Conservation (phyloP, 1,139 yeast genomes). For the Starmera stellimalicola region DNA sequence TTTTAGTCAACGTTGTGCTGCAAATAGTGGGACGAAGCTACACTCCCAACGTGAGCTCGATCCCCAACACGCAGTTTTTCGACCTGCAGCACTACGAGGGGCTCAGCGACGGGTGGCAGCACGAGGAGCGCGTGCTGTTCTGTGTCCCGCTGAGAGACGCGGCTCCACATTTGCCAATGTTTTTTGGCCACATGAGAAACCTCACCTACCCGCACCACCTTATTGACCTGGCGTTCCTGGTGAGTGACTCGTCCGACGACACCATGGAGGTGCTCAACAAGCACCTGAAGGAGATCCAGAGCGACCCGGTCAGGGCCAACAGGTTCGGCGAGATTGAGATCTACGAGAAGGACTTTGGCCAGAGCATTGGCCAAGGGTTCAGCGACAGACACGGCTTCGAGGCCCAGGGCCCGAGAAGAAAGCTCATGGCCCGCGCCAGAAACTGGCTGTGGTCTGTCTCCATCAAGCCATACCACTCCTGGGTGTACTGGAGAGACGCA, state of each 20-base stretch:
- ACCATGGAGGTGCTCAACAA: slow-evolving; percentile 42
- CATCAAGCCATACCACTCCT: slow-evolving; percentile 57
- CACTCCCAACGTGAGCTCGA: neutral
- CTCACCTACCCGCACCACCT: slow-evolving; percentile 59
- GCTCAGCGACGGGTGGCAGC: slow-evolving; percentile 46
- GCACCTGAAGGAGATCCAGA: slow-evolving; percentile 38
- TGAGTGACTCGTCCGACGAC: slow-evolving; percentile 51
- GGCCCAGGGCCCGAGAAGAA: slow-evolving; percentile 67
- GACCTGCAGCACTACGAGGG: slow-evolving; percentile 45
- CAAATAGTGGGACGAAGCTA: slow-evolving; percentile 4
- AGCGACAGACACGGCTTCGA: slow-evolving; percentile 64
- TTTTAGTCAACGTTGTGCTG: slow-evolving; percentile 10
- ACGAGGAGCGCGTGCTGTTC: slow-evolving; percentile 47
- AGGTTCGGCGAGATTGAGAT: slow-evolving; percentile 48
- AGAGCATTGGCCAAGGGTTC: slow-evolving; percentile 54
- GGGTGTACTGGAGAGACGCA: slow-evolving; percentile 79
- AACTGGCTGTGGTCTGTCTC: slow-evolving; percentile 61
- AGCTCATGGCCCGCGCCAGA: slow-evolving; percentile 65
- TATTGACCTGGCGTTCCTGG: slow-evolving; percentile 55
- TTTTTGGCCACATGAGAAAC: slow-evolving; percentile 49
- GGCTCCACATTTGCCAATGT: slow-evolving; percentile 56
- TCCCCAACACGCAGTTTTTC: slow-evolving; percentile 28
- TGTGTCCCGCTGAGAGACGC: slow-evolving; percentile 69
- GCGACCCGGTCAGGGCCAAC: slow-evolving; percentile 30
- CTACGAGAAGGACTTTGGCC: slow-evolving; percentile 62